These are phyloP conservation scores for Mortierella sp. DNA, from an alignment of 371 early-diverging fungal genomes.

Conservation along the genomic window DNA sequence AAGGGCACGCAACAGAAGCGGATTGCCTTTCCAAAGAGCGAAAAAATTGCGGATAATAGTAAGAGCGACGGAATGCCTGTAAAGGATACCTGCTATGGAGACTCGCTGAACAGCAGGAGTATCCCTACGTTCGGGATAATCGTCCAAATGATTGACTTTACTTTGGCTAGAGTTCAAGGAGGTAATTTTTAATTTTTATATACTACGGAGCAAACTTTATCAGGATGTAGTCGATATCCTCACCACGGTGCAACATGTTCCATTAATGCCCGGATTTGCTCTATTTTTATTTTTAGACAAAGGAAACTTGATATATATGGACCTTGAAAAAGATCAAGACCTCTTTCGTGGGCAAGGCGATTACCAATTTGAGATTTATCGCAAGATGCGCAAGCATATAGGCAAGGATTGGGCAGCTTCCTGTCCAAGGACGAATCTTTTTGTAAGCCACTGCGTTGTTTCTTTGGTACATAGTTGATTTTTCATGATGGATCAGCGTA, in stretches of 20 bases:
- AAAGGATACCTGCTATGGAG: neutral
- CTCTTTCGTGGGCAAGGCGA: conserved; percentile 80
- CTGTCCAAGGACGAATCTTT: conserved; percentile 68
- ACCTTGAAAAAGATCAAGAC: conserved; percentile 63
- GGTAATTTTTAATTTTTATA: too few species aligned
- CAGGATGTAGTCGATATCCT: too few species aligned
- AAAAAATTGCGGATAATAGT: neutral
- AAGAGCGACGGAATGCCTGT: neutral
- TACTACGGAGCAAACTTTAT: too few species aligned
- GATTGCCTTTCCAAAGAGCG: conserved; percentile 21
- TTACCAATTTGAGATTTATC: conserved; percentile 84
- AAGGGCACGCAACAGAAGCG: conserved; percentile 48
- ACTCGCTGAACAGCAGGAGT: conserved; percentile 3
- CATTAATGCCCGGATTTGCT: neutral
- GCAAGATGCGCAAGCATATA: conserved; percentile 73
- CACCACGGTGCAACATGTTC: too few species aligned
- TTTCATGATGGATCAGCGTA: too few species aligned
- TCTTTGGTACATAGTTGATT: too few species aligned
- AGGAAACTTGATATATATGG: conserved; percentile 53
- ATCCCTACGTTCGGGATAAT: conserved; percentile 65
- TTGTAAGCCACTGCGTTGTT: conserved; percentile 62
- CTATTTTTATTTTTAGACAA: conserved; percentile 5
- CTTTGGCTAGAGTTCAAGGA: conserved; percentile 67
- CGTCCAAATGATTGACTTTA: conserved; percentile 81
- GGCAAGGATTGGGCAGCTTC: conserved; percentile 65